Base-by-base conservation (phyloP, 371 early-diverging fungal species). In the Actinomortierella wolfii region DNA sequence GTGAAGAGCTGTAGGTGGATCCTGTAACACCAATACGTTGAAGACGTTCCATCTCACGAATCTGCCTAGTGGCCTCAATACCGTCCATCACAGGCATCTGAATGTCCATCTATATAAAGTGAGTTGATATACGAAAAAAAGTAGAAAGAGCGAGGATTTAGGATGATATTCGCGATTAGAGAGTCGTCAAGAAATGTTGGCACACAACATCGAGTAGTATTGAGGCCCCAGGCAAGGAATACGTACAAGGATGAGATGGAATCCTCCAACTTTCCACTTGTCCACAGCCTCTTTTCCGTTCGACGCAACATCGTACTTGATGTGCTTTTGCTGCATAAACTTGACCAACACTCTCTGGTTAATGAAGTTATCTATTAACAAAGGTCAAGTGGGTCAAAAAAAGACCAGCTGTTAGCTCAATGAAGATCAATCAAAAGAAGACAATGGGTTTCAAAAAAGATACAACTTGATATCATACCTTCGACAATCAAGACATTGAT, bases 21-120 rank as follows among this genome's bases (percentile, higher is more conserved):
- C 34, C 34, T 34, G 34, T 34, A 1, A 85, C 83, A 3, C 87
- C 87, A 56, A 86, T 87, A 70, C 83, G 83, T 58, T 84, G 78
- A 29, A 79, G 76, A 56, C 81, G 82, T 69, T 92, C 94, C 55
- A 90, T 54, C 0, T 74, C 70, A 29, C 92, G 85, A 50, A 92
- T 94, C 71, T 78, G 81, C 18, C 87, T 83, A 2, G 94, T 92
- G 2, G 91, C 91, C 56, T 87, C 83, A 23, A 94, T 88, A 54
- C 94, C 94, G 62, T 89, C 86, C 90, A 92, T 88, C 1, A 89
- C 86, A 6, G 92, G 92, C 61, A 94, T 80, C 71, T 91, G 88
- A 63, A 94, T 87, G 75, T 94, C 94, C 91, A 92, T 91, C 83
- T 88, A 73, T 13, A 51, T 25, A 9, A 23, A 44, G 47, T 18